Conservation (phyloP, 352 stramenopile genomes). For the Phytopythium ostracodes region DNA sequence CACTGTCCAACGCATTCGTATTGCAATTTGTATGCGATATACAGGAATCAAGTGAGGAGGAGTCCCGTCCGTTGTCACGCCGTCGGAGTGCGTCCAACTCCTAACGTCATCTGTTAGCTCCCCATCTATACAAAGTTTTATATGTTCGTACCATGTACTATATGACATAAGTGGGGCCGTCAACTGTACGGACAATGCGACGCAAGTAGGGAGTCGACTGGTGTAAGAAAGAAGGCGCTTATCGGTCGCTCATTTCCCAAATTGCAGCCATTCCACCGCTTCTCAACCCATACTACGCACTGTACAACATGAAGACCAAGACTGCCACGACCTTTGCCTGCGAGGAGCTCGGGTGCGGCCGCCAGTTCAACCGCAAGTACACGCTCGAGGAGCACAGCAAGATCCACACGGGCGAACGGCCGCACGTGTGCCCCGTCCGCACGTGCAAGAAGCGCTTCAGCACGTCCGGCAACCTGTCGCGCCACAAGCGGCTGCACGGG, state of each 20-base stretch:
- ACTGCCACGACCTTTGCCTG: constrained; percentile 10
- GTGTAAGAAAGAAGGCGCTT: neutral
- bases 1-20: constrained; percentile 5
- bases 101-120: neutral
- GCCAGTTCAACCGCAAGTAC: constrained; percentile 29
- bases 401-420: constrained; percentile 28
- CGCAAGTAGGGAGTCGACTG: neutral
- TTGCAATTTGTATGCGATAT: constrained; percentile 2
- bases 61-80: neutral
- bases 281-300: neutral
- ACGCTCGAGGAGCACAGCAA: constrained; percentile 34
- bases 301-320: neutral
- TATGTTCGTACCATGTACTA: neutral
- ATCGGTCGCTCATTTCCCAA: neutral
- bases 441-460: constrained; percentile 39
- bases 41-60: neutral
- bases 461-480: constrained; percentile 37
- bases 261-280: constrained; percentile 1
- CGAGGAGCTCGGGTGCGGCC: constrained; percentile 17
- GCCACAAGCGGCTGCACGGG: constrained; percentile 29
- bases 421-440: constrained; percentile 24
- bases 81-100: neutral
- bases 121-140: neutral
- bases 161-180: neutral
- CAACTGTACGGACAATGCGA: neutral